These are phyloP conservation scores for Leccinum pellstonianum DNA, from an alignment of 768 basidiomycete species.

Conservation along the genomic window DNA sequence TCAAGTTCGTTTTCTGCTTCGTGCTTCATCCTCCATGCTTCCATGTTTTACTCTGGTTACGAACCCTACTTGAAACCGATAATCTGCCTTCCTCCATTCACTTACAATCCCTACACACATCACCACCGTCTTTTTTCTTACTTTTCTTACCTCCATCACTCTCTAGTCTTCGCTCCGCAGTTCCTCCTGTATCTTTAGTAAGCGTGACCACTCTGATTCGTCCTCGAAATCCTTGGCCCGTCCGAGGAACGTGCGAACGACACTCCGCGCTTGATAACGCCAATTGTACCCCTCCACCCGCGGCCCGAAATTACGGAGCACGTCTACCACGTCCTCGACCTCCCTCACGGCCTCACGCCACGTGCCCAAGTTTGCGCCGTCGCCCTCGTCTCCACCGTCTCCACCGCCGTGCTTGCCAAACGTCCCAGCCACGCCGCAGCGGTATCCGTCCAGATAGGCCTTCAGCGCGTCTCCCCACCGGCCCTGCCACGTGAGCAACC, in stretches of 20 bases:
- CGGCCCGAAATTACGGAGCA: conserved; percentile 82
- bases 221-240: conserved; percentile 86
- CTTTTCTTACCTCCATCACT: background rate
- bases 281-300: conserved; percentile 62
- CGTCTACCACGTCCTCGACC: conserved; percentile 81
- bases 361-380: conserved; percentile 58
- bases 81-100: background rate
- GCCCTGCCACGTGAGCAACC: conserved; percentile 70
- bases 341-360: conserved; percentile 79
- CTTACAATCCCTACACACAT: background rate
- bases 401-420: conserved; percentile 49
- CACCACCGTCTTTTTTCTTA: conserved; percentile 16
- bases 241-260: conserved; percentile 87
- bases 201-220: conserved; percentile 75
- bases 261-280: conserved; percentile 82
- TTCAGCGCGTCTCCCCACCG: conserved; percentile 78
- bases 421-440: conserved; percentile 58
- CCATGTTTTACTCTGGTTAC: conserved; percentile 11
- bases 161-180: conserved; percentile 18
- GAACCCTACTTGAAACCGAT: background rate
- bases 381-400: background rate
- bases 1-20: conserved; percentile 1
- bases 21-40: conserved; percentile 16
- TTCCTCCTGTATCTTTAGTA: conserved; percentile 54
- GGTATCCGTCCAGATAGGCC: conserved; percentile 84